Evolutionary conservation across 495 filamentous ascomycete genomes (phyloP).

Genomic region (Aspergillus affinis): DNA sequence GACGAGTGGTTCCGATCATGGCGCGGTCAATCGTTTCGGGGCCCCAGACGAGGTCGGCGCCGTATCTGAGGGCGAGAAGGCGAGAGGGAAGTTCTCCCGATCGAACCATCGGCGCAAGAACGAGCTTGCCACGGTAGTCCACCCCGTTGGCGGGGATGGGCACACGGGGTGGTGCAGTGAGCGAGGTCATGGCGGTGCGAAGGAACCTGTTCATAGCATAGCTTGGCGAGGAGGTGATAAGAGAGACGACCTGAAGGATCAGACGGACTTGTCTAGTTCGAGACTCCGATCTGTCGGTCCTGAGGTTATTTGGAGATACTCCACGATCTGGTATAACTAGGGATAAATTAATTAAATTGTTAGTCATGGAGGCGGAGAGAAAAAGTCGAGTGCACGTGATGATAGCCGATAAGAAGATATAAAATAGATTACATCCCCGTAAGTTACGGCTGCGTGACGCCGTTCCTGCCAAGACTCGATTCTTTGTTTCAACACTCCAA

Average conservation of each 20-base stretch:
- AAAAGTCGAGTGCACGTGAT: slow-evolving; percentile 26
- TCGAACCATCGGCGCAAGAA: slow-evolving; percentile 96
- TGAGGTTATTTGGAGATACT: background rate
- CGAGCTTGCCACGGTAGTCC: slow-evolving; percentile 89
- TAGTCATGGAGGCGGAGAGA: slow-evolving; percentile 17
- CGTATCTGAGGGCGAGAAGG: slow-evolving; percentile 85
- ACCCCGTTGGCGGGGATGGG: slow-evolving; percentile 86
- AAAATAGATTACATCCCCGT: background rate
- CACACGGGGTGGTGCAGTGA: slow-evolving; percentile 56
- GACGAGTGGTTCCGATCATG: slow-evolving; percentile 80
- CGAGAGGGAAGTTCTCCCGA: slow-evolving; percentile 91
- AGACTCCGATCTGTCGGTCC: background rate
- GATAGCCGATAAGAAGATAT: slow-evolving; percentile 25
- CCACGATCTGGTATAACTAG: slow-evolving; percentile 3
- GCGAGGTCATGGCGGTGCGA: slow-evolving; percentile 55
- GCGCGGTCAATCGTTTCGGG: slow-evolving; percentile 91
- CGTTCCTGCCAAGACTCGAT: slow-evolving; percentile 4
- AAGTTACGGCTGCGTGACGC: slow-evolving; percentile 11
- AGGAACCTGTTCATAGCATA: slow-evolving; percentile 48
- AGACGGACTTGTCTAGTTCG: background rate
- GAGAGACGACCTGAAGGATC: background rate
- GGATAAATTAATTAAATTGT: background rate
- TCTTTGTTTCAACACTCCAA: background rate
- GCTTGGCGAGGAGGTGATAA: slow-evolving; percentile 11
- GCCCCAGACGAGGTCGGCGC: slow-evolving; percentile 96